Conservation (phyloP, 2,329 filamentous ascomycete genomes). For the Xylariales sp. region DNA sequence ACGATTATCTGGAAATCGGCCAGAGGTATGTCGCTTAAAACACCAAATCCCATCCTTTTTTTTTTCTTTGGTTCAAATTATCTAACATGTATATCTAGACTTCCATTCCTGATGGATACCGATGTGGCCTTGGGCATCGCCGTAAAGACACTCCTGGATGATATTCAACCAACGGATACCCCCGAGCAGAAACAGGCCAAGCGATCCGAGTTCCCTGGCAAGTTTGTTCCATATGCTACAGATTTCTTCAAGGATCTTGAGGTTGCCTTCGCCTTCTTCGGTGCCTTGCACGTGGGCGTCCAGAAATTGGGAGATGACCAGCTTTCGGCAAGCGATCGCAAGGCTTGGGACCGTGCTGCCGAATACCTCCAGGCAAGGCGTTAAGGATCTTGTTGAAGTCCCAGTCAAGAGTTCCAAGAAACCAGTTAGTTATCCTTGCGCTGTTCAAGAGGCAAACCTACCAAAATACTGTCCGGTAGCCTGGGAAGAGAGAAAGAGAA, state of each 20-base stretch:
- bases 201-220: constrained; percentile 45
- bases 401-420: constrained; percentile 20
- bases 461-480: no score
- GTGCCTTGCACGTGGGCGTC: constrained; percentile 53
- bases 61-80: neutral
- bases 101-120: constrained; percentile 66
- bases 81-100: constrained; percentile 27
- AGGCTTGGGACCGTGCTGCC: constrained; percentile 51
- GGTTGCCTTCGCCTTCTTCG: constrained; percentile 53
- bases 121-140: constrained; percentile 76
- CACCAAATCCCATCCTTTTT: neutral
- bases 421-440: no score
- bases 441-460: no score
- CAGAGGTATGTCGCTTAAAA: constrained; percentile 54
- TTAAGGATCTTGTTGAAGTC: constrained; percentile 9
- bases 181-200: constrained; percentile 39
- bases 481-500: no score
- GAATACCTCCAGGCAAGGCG: constrained; percentile 41
- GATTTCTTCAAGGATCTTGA: constrained; percentile 57
- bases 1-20: constrained; percentile 64
- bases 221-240: constrained; percentile 55
- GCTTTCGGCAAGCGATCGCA: constrained; percentile 41
- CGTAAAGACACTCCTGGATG: constrained; percentile 74
- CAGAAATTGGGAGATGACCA: constrained; percentile 46
- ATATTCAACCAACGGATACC: constrained; percentile 57